A percentile compares a stretch with the other conserved stretches of the same genome.
phyloP scores from a whole-genome alignment of 1,284 basidiomycete species.

The Schizophyllum amplum region DNA sequence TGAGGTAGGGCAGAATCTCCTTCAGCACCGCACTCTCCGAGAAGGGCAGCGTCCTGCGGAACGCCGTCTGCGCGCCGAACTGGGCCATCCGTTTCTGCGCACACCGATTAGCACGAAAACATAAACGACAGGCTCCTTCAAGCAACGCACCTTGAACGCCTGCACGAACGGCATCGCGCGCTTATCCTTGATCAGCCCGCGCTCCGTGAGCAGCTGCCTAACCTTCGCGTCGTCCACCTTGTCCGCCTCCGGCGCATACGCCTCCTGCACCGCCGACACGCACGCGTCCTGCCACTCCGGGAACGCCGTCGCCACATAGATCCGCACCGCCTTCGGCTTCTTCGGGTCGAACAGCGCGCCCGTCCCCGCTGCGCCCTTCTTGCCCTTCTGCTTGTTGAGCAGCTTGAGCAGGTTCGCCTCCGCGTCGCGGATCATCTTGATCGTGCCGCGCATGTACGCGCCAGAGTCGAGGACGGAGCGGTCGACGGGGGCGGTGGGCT shows the following conservation, averaged over 20 bases:
- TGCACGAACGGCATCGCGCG: conserved; percentile 94
- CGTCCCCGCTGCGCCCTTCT: conserved; percentile 26
- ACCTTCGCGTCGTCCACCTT: conserved; percentile 83
- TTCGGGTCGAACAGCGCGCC: conserved; percentile 64
- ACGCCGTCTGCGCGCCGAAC: conserved; percentile 74
- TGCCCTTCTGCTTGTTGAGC: conserved; percentile 57
- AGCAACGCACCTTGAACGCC: conserved; percentile 68
- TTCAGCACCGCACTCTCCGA: conserved; percentile 75
- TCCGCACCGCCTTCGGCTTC: conserved; percentile 77
- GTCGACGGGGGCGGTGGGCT: conserved; percentile 49
- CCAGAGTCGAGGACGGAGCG: conserved; percentile 63
- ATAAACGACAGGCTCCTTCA: not conserved
- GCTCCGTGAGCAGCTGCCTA: conserved; percentile 58
- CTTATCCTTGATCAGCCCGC: conserved; percentile 94
- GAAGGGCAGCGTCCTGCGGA: conserved; percentile 85
- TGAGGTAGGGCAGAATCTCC: conserved; percentile 77
- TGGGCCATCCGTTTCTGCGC: conserved; percentile 76
- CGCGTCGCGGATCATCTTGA: conserved; percentile 88
- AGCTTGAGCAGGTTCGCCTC: conserved; percentile 77
- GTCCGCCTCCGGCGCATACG: conserved; percentile 53
- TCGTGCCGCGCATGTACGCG: conserved; percentile 76
- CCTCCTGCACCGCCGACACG: conserved; percentile 68
- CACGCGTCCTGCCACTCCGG: conserved; percentile 91
- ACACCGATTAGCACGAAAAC: not conserved
- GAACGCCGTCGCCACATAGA: conserved; percentile 89